Base-by-base conservation (phyloP, 306 rosid species). In the Glycine latifolia region DNA sequence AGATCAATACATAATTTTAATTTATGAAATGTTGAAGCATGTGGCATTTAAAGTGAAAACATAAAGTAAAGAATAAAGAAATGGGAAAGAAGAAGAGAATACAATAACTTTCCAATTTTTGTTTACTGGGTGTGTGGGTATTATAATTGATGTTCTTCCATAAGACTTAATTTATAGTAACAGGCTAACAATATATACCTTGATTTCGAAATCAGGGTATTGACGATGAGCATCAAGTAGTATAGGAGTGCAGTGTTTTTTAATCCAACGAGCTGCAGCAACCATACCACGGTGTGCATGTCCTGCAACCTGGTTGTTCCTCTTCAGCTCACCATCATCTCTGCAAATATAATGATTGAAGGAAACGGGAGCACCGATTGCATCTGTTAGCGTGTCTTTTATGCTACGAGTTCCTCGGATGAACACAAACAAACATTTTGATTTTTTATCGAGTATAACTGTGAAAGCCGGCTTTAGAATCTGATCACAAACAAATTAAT, bases 281-380 rank as follows among this genome's bases (percentile, higher is more conserved):
- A 90, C 95, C 99, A 95, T 93, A 75, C 99, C 99, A 76, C 97
- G 90, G 81, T 93, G 99, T 33, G 97, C 99, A 87, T 93, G 89
- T 78, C 99, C 99, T 53, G 91, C 87, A 82, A 95, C 86, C 20
- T 93, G 20, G 20, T 20, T 93, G 90, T 92, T 91, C 83, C 43
- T 39, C 43, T 4, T 39, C 43, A 39, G 43, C 43, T 20, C 20
- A 20, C 20, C 20, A 20, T 90, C 98, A 80, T 91, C 97, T 74
- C 85, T 91, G 9, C 79, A 90, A 79, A 85, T 0, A 91, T 43
- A 5, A 3, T 95, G 99, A 84, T 93, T 91, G 86, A 95, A 95
- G 66, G 99, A 92, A 73, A 90, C 91, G 37, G 93, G 97, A n/a
- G 95, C 92, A 16, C 95, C 95, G 53, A 97, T 89, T 83, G 91